Evolutionary conservation across 768 basidiomycete genomes (phyloP).

Genomic region (Boletus rubescentipes): DNA sequence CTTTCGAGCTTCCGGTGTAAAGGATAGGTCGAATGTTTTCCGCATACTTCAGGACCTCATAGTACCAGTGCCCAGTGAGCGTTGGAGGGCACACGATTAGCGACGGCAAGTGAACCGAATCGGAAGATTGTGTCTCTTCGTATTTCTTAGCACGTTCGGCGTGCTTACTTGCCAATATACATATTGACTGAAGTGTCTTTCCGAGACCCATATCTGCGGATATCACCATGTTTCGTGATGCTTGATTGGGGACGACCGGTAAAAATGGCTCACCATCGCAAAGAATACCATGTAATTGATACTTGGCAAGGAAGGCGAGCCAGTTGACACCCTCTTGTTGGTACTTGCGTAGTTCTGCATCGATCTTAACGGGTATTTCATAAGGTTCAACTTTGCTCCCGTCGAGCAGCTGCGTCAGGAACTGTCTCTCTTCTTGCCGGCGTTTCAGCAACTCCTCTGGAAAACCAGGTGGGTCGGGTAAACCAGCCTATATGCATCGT

Average conservation of each 20-base stretch:
- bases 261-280: constrained; percentile 75
- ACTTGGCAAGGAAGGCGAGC: constrained; percentile 97
- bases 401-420: constrained; percentile 90
- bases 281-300: constrained; percentile 95
- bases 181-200: constrained; percentile 97
- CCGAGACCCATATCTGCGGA: constrained; percentile 94
- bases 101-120: constrained; percentile 85
- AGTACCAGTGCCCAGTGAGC: constrained; percentile 98
- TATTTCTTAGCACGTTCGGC: constrained; percentile 75
- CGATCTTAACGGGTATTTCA: constrained; percentile 79
- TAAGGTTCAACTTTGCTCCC: constrained; percentile 94
- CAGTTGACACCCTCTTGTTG: constrained; percentile 99
- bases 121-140: constrained; percentile 64
- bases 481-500: constrained; percentile 63
- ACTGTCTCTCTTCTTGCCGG: constrained; percentile 84
- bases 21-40: constrained; percentile 81
- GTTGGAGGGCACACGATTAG: constrained; percentile 97
- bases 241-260: constrained; percentile 14
- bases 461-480: constrained; percentile 96
- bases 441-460: constrained; percentile 83
- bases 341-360: constrained; percentile 94
- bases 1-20: constrained; percentile 85
- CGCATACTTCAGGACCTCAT: constrained; percentile 92
- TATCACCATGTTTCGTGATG: neutral
- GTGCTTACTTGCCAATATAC: constrained; percentile 93